These are phyloP conservation scores for Rhizophagus prolifer DNA, from an alignment of 192 early-diverging fungal species.

Conservation along the genomic window DNA sequence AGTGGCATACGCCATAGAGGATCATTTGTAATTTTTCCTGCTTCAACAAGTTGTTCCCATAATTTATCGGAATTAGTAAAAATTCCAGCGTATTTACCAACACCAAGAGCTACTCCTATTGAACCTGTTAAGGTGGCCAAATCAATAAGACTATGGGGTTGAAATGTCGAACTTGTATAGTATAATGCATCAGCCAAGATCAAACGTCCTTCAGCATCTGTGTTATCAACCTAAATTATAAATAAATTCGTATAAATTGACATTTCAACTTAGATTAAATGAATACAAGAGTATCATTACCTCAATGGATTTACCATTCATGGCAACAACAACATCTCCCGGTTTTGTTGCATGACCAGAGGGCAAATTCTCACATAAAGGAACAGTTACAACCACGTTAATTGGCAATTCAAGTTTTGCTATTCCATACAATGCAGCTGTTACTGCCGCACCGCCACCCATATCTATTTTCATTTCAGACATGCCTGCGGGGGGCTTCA, in stretches of 20 bases:
- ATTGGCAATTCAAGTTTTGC: slow-evolving; percentile 74
- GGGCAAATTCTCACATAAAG: slow-evolving; percentile 95
- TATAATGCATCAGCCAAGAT: slow-evolving; percentile 91
- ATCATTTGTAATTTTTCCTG: slow-evolving; percentile 68
- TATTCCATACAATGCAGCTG: slow-evolving; percentile 74
- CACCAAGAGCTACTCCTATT: slow-evolving; percentile 86
- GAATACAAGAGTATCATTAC: slow-evolving; percentile 33
- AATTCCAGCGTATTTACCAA: slow-evolving; percentile 76
- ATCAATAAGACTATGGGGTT: slow-evolving; percentile 71
- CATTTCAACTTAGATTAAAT: not conserved
- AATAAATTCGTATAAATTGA: no score
- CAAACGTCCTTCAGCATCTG: slow-evolving; percentile 85
- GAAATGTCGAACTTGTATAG: slow-evolving; percentile 70
- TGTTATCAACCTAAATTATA: slow-evolving; percentile 67
- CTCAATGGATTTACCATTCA: slow-evolving; percentile 88
- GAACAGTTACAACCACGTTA: slow-evolving; percentile 81
- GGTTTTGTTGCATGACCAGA: slow-evolving; percentile 83
- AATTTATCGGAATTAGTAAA: slow-evolving; percentile 76
- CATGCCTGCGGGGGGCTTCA: slow-evolving; percentile 87
- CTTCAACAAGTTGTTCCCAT: slow-evolving; percentile 68
- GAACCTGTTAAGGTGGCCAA: slow-evolving; percentile 93
- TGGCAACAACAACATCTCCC: slow-evolving; percentile 87
- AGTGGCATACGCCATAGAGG: slow-evolving; percentile 95
- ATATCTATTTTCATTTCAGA: slow-evolving; percentile 95
- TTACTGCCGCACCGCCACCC: slow-evolving; percentile 85